These are phyloP conservation scores for Geotrichum europaeum DNA, from an alignment of 1,139 yeast genomes.

Conservation along the genomic window DNA sequence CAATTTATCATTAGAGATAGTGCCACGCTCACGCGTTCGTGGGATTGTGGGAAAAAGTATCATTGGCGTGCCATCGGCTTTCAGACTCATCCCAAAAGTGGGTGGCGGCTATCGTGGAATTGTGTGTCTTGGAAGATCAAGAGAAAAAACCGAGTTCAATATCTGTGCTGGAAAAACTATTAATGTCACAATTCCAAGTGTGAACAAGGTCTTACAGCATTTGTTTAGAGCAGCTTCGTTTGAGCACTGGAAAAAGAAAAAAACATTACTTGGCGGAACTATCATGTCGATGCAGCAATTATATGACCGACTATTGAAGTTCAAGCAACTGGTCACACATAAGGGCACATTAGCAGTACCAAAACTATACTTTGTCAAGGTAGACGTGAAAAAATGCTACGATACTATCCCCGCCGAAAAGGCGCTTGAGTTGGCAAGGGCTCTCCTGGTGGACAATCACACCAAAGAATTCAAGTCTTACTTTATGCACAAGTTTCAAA, in stretches of 20 bases:
- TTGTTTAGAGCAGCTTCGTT: constrained; percentile 23
- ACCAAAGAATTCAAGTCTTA: constrained; percentile 2
- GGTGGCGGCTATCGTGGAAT: constrained; percentile 27
- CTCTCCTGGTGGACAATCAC: constrained; percentile 17
- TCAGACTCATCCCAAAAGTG: constrained; percentile 28
- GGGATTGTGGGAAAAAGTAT: neutral
- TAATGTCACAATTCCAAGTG: constrained; percentile 16
- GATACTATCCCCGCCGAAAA: constrained; percentile 60
- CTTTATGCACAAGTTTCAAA: constrained; percentile 11
- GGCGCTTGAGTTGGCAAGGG: constrained; percentile 31
- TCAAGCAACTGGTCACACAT: constrained; percentile 12
- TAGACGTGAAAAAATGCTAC: constrained; percentile 75
- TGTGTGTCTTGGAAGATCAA: constrained; percentile 23
- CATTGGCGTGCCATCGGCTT: constrained; percentile 19
- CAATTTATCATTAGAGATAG: constrained; percentile 2
- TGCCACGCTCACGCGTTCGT: constrained; percentile 4
- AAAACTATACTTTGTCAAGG: constrained; percentile 50
- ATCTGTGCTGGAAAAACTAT: neutral
- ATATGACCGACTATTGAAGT: constrained; percentile 20
- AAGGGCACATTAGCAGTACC: constrained; percentile 31
- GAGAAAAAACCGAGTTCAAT: constrained; percentile 3
- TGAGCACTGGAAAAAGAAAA: constrained; percentile 24
- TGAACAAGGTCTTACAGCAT: constrained; percentile 29
- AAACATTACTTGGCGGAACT: constrained; percentile 10
- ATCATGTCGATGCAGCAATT: constrained; percentile 19